phyloP scores from a whole-genome alignment of 805 yeast genomes.

The Lipomyces sp. region DNA sequence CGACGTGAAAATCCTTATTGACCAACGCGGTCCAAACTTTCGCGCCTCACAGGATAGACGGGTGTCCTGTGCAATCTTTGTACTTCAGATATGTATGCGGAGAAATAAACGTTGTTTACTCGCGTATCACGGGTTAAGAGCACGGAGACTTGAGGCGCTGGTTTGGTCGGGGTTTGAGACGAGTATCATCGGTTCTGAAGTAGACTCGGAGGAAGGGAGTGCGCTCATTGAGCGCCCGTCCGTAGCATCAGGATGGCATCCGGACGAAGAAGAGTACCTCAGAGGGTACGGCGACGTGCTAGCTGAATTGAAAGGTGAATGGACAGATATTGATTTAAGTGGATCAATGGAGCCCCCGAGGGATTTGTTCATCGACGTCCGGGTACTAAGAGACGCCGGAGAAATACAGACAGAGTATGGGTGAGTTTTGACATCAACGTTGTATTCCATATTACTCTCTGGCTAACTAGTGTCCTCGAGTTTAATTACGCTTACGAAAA shows the following conservation, averaged over 20 bases:
- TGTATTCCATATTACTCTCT: conserved; percentile 3
- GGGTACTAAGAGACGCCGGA: conserved; percentile 93
- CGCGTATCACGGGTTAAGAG: conserved; percentile 78
- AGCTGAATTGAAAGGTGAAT: conserved; percentile 74
- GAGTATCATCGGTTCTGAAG: conserved; percentile 39
- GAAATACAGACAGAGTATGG: conserved; percentile 98
- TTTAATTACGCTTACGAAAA: conserved; percentile 83
- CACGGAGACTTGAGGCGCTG: conserved; percentile 58
- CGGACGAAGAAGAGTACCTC: conserved; percentile 78
- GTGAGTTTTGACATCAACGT: conserved; percentile 30
- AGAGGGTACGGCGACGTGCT: conserved; percentile 71
- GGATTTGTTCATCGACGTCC: conserved; percentile 89
- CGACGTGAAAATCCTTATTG: conserved; percentile 57
- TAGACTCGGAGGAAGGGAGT: conserved; percentile 48
- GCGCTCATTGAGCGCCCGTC: conserved; percentile 38
- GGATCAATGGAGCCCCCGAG: conserved; percentile 91
- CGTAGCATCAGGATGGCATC: conserved; percentile 53
- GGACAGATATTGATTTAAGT: conserved; percentile 81
- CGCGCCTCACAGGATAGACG: conserved; percentile 43
- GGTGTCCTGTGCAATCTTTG: conserved; percentile 53
- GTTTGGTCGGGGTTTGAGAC: conserved; percentile 40
- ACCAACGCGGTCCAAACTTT: conserved; percentile 34
- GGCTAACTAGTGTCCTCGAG: conserved; percentile 46
- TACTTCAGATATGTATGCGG: conserved; percentile 75
- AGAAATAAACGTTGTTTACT: conserved; percentile 87